Evolutionary conservation across 441 rosid species (phyloP).

Genomic region (Flueggea neowawraea): DNA sequence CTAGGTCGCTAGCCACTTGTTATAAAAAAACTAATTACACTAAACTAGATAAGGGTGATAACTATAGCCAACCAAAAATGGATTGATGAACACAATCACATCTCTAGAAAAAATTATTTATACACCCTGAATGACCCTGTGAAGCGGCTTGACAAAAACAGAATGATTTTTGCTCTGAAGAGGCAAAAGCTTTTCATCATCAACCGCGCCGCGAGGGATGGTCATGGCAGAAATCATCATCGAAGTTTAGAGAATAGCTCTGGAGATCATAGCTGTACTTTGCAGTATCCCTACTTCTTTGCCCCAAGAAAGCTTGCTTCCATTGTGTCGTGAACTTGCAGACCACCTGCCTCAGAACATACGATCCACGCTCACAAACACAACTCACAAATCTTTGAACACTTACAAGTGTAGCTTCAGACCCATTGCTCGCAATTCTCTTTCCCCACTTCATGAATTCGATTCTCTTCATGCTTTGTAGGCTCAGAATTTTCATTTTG

Average conservation of each 20-base stretch:
- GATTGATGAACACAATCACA: no score
- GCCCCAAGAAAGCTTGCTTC: slow-evolving; percentile 29
- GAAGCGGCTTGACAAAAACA: no score
- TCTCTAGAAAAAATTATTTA: no score
- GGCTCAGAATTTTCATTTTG: no score
- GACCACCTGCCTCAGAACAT: slow-evolving; percentile 29
- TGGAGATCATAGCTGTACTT: slow-evolving; percentile 54
- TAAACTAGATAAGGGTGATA: no score
- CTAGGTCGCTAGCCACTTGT: no score
- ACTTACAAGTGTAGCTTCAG: slow-evolving; percentile 22
- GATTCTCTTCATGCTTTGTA: slow-evolving; percentile 34
- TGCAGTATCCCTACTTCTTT: slow-evolving; percentile 21
- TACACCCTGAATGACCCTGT: no score
- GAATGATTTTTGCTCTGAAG: no score
- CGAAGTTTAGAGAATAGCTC: slow-evolving; percentile 62
- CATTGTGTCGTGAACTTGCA: slow-evolving; percentile 47
- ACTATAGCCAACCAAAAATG: no score
- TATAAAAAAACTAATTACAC: no score
- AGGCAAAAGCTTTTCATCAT: no score
- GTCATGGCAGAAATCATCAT: slow-evolving; percentile 35
- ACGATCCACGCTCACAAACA: slow-evolving; percentile 25
- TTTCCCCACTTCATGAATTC: slow-evolving; percentile 42
- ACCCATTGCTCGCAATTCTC: slow-evolving; percentile 25
- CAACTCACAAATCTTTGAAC: slow-evolving; percentile 10
- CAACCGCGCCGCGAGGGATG: no score